Percentiles rank a stretch among this genome's conserved stretches.
phyloP scores from a whole-genome alignment of 352 stramenopile species.

The Pythium brachiatum region DNA sequence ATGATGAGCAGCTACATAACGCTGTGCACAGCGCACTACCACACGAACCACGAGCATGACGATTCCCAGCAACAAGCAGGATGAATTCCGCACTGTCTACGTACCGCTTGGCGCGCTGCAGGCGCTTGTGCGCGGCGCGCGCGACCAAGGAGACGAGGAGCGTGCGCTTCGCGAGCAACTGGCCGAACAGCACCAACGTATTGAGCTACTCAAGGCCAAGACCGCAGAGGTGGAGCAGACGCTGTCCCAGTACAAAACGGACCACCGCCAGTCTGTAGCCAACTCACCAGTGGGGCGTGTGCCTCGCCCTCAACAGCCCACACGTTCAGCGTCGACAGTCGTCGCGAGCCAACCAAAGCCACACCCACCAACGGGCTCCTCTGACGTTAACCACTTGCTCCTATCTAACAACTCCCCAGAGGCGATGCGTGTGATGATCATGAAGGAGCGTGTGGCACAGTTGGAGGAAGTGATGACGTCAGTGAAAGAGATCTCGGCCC shows the following conservation, averaged over 20 bases:
- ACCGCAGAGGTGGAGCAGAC: slow-evolving; percentile 42
- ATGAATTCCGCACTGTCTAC: slow-evolving; percentile 29
- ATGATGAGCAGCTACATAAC: background rate
- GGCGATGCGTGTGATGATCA: slow-evolving; percentile 26
- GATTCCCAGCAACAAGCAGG: background rate
- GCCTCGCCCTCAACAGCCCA: background rate
- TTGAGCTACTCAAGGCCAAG: slow-evolving; percentile 36
- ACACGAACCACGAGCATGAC: background rate
- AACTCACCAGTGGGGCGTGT: slow-evolving; percentile 2
- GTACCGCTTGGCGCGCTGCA: slow-evolving; percentile 44
- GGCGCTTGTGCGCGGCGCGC: slow-evolving; percentile 33
- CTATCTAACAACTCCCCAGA: slow-evolving; percentile 3
- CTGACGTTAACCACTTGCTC: slow-evolving; percentile 14
- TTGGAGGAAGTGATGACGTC: slow-evolving; percentile 56
- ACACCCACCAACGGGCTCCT: background rate
- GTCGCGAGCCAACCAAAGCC: background rate
- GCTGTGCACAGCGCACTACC: background rate
- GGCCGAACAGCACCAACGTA: slow-evolving; percentile 36
- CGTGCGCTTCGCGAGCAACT: slow-evolving; percentile 33
- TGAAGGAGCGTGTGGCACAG: slow-evolving; percentile 48
- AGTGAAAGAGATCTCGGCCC: slow-evolving; percentile 57
- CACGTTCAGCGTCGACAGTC: background rate
- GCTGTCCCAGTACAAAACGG: slow-evolving; percentile 43
- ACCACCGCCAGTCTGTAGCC: slow-evolving; percentile 42
- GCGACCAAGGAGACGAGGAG: slow-evolving; percentile 39